Conservation (phyloP, 768 basidiomycete species). For the Pleurotus pulmonarius region DNA sequence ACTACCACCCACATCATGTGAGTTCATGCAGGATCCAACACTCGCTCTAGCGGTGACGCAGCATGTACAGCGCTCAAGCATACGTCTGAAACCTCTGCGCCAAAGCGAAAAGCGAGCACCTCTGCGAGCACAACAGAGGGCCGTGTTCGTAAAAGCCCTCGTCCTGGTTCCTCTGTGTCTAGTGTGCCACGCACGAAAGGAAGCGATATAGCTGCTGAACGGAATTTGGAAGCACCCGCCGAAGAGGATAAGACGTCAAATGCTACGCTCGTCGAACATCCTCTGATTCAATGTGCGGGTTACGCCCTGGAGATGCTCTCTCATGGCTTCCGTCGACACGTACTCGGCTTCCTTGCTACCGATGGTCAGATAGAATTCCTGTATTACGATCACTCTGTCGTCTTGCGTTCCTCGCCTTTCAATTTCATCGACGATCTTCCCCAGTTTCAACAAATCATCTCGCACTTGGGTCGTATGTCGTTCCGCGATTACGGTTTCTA, state of each 20-base stretch:
- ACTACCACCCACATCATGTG: neutral
- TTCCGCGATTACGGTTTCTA: neutral
- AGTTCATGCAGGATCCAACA: neutral
- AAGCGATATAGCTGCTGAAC: neutral
- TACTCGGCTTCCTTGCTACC: constrained; percentile 14
- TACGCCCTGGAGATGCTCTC: constrained; percentile 21
- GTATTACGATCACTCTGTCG: constrained; percentile 15
- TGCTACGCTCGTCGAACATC: neutral
- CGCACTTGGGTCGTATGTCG: neutral
- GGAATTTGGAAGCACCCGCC: neutral
- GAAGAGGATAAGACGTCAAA: neutral
- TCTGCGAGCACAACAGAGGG: too few species aligned
- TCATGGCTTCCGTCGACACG: constrained; percentile 17
- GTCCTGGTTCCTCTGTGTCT: too few species aligned
- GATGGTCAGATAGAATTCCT: constrained; percentile 15
- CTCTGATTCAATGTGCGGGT: constrained; percentile 17
- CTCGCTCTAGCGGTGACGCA: neutral
- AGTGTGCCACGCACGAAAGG: neutral
- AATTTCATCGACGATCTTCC: constrained; percentile 5
- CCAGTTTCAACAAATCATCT: constrained; percentile 1
- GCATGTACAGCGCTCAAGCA: neutral
- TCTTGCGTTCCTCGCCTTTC: constrained; percentile 12
- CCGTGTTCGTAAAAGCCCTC: too few species aligned
- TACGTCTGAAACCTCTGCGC: neutral
- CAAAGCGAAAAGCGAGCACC: neutral